Evolutionary conservation across 331 rosid genomes (phyloP).

Genomic region (Quercus phellos): DNA sequence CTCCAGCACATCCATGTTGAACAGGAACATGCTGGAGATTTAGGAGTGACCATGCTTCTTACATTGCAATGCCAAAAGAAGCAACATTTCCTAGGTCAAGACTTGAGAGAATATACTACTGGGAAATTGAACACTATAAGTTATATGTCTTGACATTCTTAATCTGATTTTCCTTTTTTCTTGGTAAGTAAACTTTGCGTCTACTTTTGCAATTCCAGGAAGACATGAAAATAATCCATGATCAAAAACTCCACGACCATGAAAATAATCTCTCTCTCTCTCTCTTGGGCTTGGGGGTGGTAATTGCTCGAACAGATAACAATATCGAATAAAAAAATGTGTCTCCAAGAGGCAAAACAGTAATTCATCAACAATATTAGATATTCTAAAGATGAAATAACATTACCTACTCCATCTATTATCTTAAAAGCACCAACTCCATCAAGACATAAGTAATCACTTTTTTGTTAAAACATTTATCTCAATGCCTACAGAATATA

Average conservation of each 20-base stretch:
- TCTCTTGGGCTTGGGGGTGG: too few species aligned
- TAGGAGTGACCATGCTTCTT: too few species aligned
- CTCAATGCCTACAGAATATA: background rate
- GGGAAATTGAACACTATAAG: background rate
- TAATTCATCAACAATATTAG: too few species aligned
- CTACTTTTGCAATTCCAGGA: background rate
- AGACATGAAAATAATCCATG: background rate
- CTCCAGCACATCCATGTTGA: too few species aligned
- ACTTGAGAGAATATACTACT: background rate
- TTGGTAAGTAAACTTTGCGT: background rate
- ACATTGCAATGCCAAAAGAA: background rate
- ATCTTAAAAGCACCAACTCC: background rate
- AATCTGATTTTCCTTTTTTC: background rate
- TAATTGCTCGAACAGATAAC: background rate
- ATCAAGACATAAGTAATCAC: background rate
- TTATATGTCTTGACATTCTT: background rate
- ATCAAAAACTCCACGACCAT: background rate
- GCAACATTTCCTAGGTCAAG: background rate
- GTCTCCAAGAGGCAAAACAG: background rate
- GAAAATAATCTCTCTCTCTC: background rate
- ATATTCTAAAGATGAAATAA: background rate
- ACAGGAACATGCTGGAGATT: too few species aligned
- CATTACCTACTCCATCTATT: background rate
- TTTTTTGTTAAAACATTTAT: background rate
- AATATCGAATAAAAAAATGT: background rate